Evolutionary conservation across 169 alveolate species (phyloP), one percentile per base, ranked within the genome.

Genomic region (Plasmodium reichenowi): DNA sequence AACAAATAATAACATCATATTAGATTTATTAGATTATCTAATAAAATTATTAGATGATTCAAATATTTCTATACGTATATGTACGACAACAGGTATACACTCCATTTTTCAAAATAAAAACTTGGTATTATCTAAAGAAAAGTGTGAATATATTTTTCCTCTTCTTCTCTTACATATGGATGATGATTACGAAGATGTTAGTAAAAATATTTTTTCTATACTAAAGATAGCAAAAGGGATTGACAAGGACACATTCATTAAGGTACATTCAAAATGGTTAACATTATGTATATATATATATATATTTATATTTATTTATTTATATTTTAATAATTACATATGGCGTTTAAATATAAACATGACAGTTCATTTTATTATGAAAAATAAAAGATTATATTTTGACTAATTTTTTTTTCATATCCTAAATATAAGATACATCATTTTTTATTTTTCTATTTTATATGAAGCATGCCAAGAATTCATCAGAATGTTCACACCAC

Each of bases 91-190:
- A 48, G 78, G 72, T 66, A 48, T 78, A 59, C 54, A 78, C 54
- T 22, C 78, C 1, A 75, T 78, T 52, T 64, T 78, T 78, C 89
- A 66, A 70, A 78, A 78, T 78, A 70, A 66, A 26, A 64, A 58
- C 24, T 45, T 78, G 32, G 38, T 48, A 24, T 20, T 78, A 64
- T 5, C 73, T 64, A 66, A 78, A 43, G 60, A 78, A 24, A 5
- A 24, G 6, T 78, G 72, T 78, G 76, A 78, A 56, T 43, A 52
- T 32, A 58, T 78, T 26, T 78, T 59, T 20, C 89, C 89, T 22
- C 32, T 45, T 58, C 47, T 78, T 5, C 22, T 78, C n/a, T 59
- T 78, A 38, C 89, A 78, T 26, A 78, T 78, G 89, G 89, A 78
- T 66, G 89, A 78, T 47, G 80, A 78, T 12, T 64, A 26, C 12